A percentile compares a stretch with the other conserved stretches of the same genome.
phyloP scores from a whole-genome alignment of 768 basidiomycete species.

The Dentipellis sp. region DNA sequence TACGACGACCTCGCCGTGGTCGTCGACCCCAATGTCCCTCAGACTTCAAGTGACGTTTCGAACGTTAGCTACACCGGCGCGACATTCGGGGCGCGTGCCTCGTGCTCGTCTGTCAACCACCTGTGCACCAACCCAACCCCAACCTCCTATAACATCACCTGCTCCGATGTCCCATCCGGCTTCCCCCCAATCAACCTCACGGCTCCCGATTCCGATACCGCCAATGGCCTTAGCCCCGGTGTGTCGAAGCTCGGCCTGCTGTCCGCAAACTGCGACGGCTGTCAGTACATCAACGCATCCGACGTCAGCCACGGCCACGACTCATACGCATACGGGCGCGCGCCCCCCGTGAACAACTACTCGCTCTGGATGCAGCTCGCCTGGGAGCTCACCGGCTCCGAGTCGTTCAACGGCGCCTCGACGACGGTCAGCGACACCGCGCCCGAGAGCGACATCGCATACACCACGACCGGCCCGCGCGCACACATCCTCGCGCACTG shows the following conservation, averaged over 20 bases:
- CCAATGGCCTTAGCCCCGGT: neutral
- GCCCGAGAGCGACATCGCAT: neutral
- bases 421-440: neutral
- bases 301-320: neutral
- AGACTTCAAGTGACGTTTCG: no score
- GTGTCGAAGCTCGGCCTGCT: neutral
- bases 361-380: neutral
- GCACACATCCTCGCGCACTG: neutral
- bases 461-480: neutral
- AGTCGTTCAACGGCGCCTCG: neutral
- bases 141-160: neutral
- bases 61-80: neutral
- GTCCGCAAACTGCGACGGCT: neutral
- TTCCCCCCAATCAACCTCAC: neutral
- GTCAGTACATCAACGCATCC: neutral
- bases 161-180: neutral
- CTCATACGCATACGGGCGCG: neutral
- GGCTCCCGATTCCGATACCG: neutral
- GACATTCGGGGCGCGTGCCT: neutral
- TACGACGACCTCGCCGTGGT: neutral
- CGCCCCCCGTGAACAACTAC: neutral
- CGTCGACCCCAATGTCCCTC: neutral
- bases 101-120: neutral
- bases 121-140: neutral
- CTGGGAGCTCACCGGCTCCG: neutral